Evolutionary conservation across 805 yeast species (phyloP), one percentile per base, ranked within the genome.

Genomic region (Cyberlindnera lachancei): DNA sequence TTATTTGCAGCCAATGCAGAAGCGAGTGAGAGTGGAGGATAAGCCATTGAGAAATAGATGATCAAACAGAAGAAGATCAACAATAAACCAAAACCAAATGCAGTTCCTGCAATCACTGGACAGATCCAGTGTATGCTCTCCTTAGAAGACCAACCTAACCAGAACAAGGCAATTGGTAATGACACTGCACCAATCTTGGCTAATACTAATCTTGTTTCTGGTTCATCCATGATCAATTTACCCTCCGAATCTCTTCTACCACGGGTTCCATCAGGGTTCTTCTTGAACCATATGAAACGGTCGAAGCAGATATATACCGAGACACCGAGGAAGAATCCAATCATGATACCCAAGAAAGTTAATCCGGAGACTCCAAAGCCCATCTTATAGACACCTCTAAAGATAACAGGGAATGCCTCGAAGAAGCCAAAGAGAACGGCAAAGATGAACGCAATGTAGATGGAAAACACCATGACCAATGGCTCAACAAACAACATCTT

Each of bases 1-100:
- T 83, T 84, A 59, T 86, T 87, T 11, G 95, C 95, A 22, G 95
- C 95, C 40, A 85, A 56, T 4, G 94, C 90, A n/a, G 90, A 78
- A 0, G 95, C 95, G 15, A 85, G 80, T 21, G 70, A 68, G 21
- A 75, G 56, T 29, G 90, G 86, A 18, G 92, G 90, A 55, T 75
- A 83, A 5, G 81, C 55, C 66, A 75, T 66, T 22, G 82, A 63
- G 55, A 82, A 79, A 53, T 82, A 83, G 29, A 75, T 69, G 49
- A 82, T 64, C 29, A 75, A 71, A 15, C 83, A 63, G 56, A 82
- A 79, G 63, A 83, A 83, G 32, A 83, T 70, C 46, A 81, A 59
- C 34, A 83, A 69, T 38, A 83, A 61, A 7, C 87, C 82, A 48
- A 79, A 79, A 1, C 94, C 92, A 48, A 82, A 73, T 21, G 88